Evolutionary conservation across 139 green algal genomes (phyloP).

Genomic region (Chlamydomonas eustigma): DNA sequence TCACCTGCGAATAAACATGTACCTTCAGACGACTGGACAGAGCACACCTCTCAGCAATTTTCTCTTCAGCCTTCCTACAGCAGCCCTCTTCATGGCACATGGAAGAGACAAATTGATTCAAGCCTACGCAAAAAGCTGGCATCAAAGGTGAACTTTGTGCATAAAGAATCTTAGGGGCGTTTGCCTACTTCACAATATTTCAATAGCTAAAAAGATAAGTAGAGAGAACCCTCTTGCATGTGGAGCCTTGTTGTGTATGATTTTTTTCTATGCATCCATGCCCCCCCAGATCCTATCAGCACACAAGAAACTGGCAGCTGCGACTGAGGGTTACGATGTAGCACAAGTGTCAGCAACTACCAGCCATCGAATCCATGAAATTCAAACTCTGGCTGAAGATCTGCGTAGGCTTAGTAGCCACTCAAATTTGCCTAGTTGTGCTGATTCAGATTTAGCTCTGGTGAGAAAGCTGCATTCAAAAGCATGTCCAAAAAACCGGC

Average conservation of each 20-base stretch:
- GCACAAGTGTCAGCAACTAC: background rate
- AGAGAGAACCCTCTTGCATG: too few relatives aligned
- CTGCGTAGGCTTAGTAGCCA: background rate
- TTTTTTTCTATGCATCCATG: background rate
- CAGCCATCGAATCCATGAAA: background rate
- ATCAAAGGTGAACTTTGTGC: slow-evolving; percentile 1
- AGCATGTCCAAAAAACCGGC: too few relatives aligned
- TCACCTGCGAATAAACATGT: too few relatives aligned
- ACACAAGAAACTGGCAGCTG: background rate
- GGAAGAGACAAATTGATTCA: background rate
- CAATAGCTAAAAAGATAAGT: too few relatives aligned
- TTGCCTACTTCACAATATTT: too few relatives aligned
- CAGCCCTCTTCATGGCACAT: background rate
- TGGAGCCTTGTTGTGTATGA: too few relatives aligned
- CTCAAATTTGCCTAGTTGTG: background rate
- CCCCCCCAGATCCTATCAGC: background rate
- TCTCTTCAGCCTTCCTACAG: slow-evolving; percentile 8
- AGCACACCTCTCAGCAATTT: background rate
- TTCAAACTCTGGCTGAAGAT: background rate
- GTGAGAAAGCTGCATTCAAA: too few relatives aligned
- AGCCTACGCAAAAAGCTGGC: background rate
- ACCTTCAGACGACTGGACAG: slow-evolving; percentile 2
- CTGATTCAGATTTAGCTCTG: background rate
- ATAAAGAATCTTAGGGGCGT: too few relatives aligned
- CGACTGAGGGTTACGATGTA: background rate